phyloP scores from a whole-genome alignment of 2,329 filamentous ascomycete species.

The Pseudocercospora macadamiae region DNA sequence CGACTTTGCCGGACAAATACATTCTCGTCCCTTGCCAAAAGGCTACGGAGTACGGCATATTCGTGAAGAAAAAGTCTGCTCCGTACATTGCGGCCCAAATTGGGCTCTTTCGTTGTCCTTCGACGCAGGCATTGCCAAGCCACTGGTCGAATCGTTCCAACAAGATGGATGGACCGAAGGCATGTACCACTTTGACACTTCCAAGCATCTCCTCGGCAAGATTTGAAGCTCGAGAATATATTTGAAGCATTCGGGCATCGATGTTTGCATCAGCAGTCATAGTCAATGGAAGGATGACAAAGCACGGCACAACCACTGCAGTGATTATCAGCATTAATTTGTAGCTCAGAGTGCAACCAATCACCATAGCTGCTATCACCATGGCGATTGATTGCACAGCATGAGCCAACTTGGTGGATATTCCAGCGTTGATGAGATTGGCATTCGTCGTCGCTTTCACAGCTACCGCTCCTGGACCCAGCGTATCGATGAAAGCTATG shows the following conservation, averaged over 20 bases:
- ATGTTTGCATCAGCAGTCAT: slow-evolving; percentile 1
- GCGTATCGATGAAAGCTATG: slow-evolving; percentile 66
- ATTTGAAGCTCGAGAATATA: slow-evolving; percentile 2
- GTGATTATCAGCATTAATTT: slow-evolving; percentile 43
- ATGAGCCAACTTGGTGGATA: slow-evolving; percentile 39
- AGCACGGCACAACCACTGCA: slow-evolving; percentile 2
- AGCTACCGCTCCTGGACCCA: slow-evolving; percentile 57
- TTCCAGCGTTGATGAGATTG: slow-evolving; percentile 37
- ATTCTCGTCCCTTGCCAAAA: slow-evolving; percentile 7
- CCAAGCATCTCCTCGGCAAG: slow-evolving; percentile 8
- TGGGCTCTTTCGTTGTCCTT: not conserved
- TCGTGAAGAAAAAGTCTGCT: slow-evolving; percentile 2
- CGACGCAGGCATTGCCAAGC: not conserved
- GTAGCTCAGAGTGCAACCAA: slow-evolving; percentile 40
- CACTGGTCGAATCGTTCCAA: not conserved
- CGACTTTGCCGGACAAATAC: not conserved
- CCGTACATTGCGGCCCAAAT: not conserved
- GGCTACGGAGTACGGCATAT: slow-evolving; percentile 1
- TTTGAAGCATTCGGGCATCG: not conserved
- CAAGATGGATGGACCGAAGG: not conserved
- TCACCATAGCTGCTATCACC: slow-evolving; percentile 18
- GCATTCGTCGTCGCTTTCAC: slow-evolving; percentile 62
- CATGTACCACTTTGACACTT: slow-evolving; percentile 2
- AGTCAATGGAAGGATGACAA: not conserved
- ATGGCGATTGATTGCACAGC: slow-evolving; percentile 26